Base-by-base conservation (phyloP, 2,329 filamentous ascomycete genomes). In the Cladophialophora psammophila region DNA sequence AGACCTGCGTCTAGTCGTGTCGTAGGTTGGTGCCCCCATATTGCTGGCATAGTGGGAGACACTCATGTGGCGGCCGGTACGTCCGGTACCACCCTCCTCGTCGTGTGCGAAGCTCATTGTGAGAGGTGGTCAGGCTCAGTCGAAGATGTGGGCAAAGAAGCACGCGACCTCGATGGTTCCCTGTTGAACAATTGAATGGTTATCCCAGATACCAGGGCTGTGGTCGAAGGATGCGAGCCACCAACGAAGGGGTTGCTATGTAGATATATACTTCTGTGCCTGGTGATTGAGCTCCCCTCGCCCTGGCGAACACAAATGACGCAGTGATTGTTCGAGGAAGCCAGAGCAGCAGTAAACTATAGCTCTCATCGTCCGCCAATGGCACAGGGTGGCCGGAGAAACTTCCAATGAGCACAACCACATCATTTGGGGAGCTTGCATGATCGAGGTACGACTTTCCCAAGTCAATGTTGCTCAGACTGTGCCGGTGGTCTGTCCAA, bases 21-120 rank as follows among this genome's bases (percentile, higher is more conserved):
- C 70, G 50, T 63, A 68, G 18, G 63, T 59, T 5, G 66, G 58
- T 26, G 65, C 62, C 38, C 69, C 70, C 65, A 67, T 45, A 60
- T 72, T 72, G 52, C 48, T 59, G 26, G 69, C 68, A 68, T 73
- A 73, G 61, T 69, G 42, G 57, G 71, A 72, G 40, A 73, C 71
- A 63, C 69, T 72, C 60, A 66, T 65, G 60, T 73, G 71, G 45
- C 71, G 63, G 45, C 69, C 69, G 54, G 64, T 34, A 45, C 65
- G 68, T 34, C 66, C 67, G 38, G 52, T n/a, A 59, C 71, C 71
- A 32, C 60, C 38, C 63, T 72, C 71, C 59, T 68, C 69, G 26
- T 72, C 71, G 53, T 71, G 64, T 32, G 55, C 48, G 64, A 63
- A 68, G 53, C 59, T 71, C 71, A 71, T 72, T 42, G 35, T 68